Percentiles rank a stretch among this genome's conserved stretches.
These are phyloP conservation scores for Gracilaria vermiculophylla DNA, from an alignment of 23 red algal species.

Conservation along the genomic window DNA sequence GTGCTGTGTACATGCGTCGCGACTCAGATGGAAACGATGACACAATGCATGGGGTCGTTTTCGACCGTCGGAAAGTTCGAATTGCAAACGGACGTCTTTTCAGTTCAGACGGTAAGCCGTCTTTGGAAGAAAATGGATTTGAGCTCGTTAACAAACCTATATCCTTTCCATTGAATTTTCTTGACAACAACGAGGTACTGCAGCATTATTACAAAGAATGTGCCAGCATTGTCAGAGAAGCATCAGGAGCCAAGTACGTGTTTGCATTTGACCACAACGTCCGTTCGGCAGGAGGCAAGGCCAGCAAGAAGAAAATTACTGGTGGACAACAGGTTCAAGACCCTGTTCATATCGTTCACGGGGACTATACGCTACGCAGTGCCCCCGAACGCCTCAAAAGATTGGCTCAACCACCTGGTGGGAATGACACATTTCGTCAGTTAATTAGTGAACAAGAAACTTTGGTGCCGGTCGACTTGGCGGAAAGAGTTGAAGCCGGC, in stretches of 20 bases:
- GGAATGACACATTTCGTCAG: not conserved
- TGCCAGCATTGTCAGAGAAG: not conserved
- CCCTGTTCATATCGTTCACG: constrained; percentile 21
- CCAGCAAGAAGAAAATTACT: not conserved
- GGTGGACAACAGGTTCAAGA: not conserved
- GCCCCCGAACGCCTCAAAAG: not conserved
- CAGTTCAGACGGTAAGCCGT: not conserved
- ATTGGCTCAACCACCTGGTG: not conserved
- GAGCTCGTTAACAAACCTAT: not conserved
- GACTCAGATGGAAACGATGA: not conserved
- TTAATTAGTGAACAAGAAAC: not conserved
- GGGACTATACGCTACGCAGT: constrained; percentile 8
- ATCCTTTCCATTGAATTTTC: not conserved
- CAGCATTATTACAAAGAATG: constrained; percentile 9
- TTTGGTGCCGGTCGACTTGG: not conserved
- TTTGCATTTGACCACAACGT: constrained; percentile 30
- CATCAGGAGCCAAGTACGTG: not conserved
- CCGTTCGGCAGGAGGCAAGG: not conserved
- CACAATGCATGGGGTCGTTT: not conserved
- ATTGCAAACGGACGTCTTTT: not conserved
- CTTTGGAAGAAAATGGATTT: not conserved
- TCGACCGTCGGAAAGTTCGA: not conserved
- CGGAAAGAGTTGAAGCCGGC: not conserved
- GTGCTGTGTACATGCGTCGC: not conserved
- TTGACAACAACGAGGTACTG: not conserved